A percentile compares a stretch with the other conserved stretches of the same genome.
Evolutionary conservation across 1,284 basidiomycete genomes (phyloP).

Genomic region (Cryptococcus sp.): DNA sequence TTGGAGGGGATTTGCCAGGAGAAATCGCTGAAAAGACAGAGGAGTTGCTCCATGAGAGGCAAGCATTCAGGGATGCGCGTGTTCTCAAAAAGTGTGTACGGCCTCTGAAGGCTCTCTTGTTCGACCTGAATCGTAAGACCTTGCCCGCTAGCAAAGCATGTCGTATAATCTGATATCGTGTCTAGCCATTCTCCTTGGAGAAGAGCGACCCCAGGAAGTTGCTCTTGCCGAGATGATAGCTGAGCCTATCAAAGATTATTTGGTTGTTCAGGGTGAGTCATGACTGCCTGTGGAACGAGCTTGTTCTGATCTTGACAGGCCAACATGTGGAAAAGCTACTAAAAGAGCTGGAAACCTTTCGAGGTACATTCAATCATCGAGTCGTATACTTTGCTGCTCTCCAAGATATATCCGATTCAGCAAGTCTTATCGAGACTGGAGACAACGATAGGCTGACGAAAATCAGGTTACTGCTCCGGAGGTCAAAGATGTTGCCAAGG

Average conservation of each 20-base stretch:
- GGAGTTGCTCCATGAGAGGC: slow-evolving; percentile 30
- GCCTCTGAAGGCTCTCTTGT: slow-evolving; percentile 35
- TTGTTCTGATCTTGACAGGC: slow-evolving; percentile 8
- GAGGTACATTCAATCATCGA: slow-evolving; percentile 38
- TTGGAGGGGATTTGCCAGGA: too few species aligned
- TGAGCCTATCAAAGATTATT: slow-evolving; percentile 14
- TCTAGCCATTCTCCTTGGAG: slow-evolving; percentile 13
- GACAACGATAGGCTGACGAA: not conserved
- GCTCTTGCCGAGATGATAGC: slow-evolving; percentile 16
- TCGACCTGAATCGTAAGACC: slow-evolving; percentile 35
- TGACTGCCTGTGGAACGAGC: not conserved
- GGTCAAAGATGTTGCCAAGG: slow-evolving; percentile 16
- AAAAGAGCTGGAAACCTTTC: slow-evolving; percentile 43
- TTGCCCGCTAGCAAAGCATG: not conserved
- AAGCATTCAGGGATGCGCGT: slow-evolving; percentile 34
- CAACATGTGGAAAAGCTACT: slow-evolving; percentile 30
- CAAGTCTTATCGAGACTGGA: not conserved
- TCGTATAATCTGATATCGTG: not conserved
- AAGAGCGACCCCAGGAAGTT: slow-evolving; percentile 18
- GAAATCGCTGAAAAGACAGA: slow-evolving; percentile 17
- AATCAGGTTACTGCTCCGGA: slow-evolving; percentile 19
- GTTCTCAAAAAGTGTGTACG: slow-evolving; percentile 28
- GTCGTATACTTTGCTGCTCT: slow-evolving; percentile 41
- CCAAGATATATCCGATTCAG: slow-evolving; percentile 45
- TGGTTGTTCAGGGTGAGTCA: slow-evolving; percentile 23